Percentiles rank a stretch among this genome's conserved stretches.
phyloP scores from a whole-genome alignment of 495 filamentous ascomycete species.

The Trichoderma asperelloides region DNA sequence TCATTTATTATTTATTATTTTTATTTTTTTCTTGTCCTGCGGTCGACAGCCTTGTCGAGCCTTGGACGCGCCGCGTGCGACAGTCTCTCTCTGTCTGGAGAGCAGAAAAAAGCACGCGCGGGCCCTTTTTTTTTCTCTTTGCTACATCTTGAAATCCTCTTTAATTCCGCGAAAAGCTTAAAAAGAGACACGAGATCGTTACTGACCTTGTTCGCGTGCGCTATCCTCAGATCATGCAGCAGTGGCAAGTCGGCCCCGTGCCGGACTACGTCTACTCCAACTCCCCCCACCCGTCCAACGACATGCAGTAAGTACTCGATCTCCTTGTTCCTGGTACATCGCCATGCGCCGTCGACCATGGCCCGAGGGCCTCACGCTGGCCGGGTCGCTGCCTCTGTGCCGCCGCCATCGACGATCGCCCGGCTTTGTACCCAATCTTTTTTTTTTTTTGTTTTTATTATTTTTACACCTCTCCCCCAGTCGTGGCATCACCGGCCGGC shows the following conservation, averaged over 20 bases:
- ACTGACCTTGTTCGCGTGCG: slow-evolving; percentile 9
- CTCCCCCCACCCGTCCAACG: slow-evolving; percentile 40
- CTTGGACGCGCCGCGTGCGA: slow-evolving; percentile 1
- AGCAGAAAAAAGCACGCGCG: not conserved
- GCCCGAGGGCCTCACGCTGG: not conserved
- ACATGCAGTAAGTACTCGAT: slow-evolving; percentile 44
- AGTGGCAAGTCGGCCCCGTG: slow-evolving; percentile 42
- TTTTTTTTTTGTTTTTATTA: slow-evolving; percentile 8
- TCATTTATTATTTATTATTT: not conserved
- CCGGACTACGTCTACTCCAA: slow-evolving; percentile 39
- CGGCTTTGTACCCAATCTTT: slow-evolving; percentile 20
- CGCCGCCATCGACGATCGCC: slow-evolving; percentile 10
- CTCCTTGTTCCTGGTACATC: slow-evolving; percentile 34
- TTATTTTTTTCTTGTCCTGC: not conserved
- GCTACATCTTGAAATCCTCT: not conserved
- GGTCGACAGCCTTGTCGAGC: not conserved
- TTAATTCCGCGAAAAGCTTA: not conserved
- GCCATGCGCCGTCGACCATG: not conserved
- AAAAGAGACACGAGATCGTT: not conserved
- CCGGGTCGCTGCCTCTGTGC: slow-evolving; percentile 6
- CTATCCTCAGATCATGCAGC: slow-evolving; percentile 39
- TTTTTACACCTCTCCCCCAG: slow-evolving; percentile 6
- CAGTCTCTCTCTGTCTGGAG: not conserved
- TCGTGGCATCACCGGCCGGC: not conserved
- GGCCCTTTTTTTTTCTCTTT: not conserved